Conservation (phyloP, 495 filamentous ascomycete genomes). For the Penicillium antarcticum region DNA sequence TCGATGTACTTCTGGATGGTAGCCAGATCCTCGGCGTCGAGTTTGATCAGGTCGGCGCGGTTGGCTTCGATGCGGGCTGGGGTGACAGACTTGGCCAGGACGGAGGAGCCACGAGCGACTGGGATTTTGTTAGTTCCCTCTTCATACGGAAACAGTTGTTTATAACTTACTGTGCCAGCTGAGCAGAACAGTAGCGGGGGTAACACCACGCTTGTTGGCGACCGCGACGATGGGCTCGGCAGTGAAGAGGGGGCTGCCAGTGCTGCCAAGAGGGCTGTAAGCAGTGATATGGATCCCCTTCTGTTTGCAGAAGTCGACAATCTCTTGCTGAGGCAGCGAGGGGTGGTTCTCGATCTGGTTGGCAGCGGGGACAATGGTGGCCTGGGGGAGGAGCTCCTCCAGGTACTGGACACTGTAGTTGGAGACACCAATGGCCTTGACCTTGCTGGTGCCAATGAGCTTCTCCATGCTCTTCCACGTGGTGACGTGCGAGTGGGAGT, state of each 20-base stretch:
- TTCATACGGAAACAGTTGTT: too few species aligned
- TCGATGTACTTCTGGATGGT: constrained; percentile 59
- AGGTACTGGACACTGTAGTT: constrained; percentile 77
- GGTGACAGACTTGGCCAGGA: constrained; percentile 77
- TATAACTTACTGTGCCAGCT: constrained; percentile 67
- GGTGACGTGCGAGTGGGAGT: constrained; percentile 60
- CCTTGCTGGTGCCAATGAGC: constrained; percentile 63
- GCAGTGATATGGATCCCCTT: constrained; percentile 76
- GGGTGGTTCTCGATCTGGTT: constrained; percentile 92
- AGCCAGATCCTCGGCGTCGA: constrained; percentile 64
- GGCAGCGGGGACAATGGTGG: constrained; percentile 68
- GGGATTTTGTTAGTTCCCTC: neutral
- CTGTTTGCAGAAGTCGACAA: constrained; percentile 69
- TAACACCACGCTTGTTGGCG: constrained; percentile 64
- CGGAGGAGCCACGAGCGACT: constrained; percentile 70
- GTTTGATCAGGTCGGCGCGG: constrained; percentile 57
- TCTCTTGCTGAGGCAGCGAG: constrained; percentile 77
- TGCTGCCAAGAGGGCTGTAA: constrained; percentile 75
- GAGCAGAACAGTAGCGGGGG: constrained; percentile 60
- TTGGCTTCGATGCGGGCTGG: constrained; percentile 73
- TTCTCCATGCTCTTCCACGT: constrained; percentile 83
- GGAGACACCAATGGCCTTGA: constrained; percentile 74
- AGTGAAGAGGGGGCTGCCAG: constrained; percentile 67
- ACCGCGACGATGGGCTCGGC: constrained; percentile 66
- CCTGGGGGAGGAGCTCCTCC: constrained; percentile 65